Base-by-base conservation (phyloP, 2,329 filamentous ascomycete genomes). In the Paraconiothyrium sp. region DNA sequence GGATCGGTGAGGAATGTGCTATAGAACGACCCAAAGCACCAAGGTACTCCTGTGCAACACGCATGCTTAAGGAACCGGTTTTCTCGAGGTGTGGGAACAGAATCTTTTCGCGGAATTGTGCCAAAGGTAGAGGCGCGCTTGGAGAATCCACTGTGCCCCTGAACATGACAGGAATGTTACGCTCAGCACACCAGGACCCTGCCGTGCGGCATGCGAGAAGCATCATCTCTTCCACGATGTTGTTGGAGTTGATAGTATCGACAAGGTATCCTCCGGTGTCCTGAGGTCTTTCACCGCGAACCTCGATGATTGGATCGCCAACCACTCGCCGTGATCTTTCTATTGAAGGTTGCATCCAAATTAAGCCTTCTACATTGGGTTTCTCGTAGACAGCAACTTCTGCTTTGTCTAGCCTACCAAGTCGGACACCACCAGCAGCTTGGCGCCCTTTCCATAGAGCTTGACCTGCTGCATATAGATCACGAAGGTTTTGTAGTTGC, bases 151-250 rank as follows among this genome's bases (percentile, higher is more conserved):
- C 58, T 4, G 75, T 76, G 67, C 84, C 84, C 63, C 81, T 75
- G 67, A 82, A 87, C 54, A 85, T 79, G 49, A 80, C 78, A 0
- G 86, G 85, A 32, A 88, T 82, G 8, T 79, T 74, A 20, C 85
- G 79, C 46, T 84, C 81, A n/a, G 75, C 72, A 66, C 83, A 85
- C 84, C 84, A 88, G 13, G 73, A 67, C 14, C 80, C 85, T 8
- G 81, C 83, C n/a, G 83, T 75, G 52, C 84, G 80, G 58, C 82
- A 81, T 16, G 84, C 86, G 24, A 89, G 72, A 61, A 88, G 75
- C 88, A 90, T 90, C 60, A 77, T 69, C 60, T 79, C 75, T 52
- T 72, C 71, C 2, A 76, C 71, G 63, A 79, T 74, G 27, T 78
- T 71, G 22, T 44, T 70, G 3, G 74, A 64, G 24, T 64, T 57